Evolutionary conservation across 805 yeast genomes (phyloP), one percentile per base, ranked within the genome.

Genomic region (Kurtzmaniella fragi): DNA sequence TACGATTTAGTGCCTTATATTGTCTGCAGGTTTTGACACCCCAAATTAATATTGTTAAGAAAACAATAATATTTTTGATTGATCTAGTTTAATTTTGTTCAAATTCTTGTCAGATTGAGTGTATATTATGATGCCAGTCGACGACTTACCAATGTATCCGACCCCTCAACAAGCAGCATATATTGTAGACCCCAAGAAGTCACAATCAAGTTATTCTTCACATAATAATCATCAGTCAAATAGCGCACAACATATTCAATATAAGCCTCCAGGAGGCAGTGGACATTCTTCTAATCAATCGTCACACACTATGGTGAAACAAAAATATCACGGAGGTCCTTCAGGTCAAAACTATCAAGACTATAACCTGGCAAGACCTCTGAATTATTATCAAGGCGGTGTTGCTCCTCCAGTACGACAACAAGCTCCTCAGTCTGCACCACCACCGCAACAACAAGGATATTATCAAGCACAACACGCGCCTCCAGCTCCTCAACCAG

Each of bases 81-180:
- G 25, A 20, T 20, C 8, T n/a, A n/a, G n/a, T n/a, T n/a, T n/a
- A n/a, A n/a, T n/a, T 20, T 20, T 20, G 5, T 20, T 20, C 5
- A 5, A 20, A 20, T 20, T 8, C 25, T 20, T 20, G 8, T 5
- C 7, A 20, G 25, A 20, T 20, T 20, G 25, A 20, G n/a, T n/a
- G n/a, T n/a, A 20, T 8, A 20, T 14, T 6, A 40, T n/a, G 10
- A 56, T 56, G 57, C 52, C 56, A 3, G 50, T 50, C 33, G 59
- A 69, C 55, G 73, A 69, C 28, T 54, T 69, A 47, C 75, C 75
- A 16, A 49, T 58, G 50, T 67, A 65, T 47, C 75, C 73, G 5
- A 69, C 75, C 17, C 75, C 74, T 2, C 67, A 60, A 37, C 72
- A 69, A 52, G 71, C 70, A 5, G 55, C 69, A 3, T 59, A 62